phyloP scores from a whole-genome alignment of 2,329 filamentous ascomycete species.

The Blumeriella jaapii region DNA sequence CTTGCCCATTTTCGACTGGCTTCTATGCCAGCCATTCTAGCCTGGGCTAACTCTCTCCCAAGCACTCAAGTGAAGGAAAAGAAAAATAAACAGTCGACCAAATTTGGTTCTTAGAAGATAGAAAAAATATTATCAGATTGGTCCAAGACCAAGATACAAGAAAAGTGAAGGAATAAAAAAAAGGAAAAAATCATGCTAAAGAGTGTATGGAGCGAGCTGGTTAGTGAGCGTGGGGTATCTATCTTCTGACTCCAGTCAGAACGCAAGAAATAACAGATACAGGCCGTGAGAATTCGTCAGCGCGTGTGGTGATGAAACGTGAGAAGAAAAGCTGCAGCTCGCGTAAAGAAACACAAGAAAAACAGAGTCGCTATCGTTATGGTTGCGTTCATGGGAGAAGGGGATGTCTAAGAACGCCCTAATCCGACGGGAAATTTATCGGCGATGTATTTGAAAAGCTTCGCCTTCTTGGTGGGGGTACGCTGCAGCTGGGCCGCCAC shows the following conservation, averaged over 20 bases:
- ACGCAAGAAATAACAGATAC: too few relatives aligned
- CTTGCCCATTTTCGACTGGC: background rate
- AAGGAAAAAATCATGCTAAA: constrained; percentile 5
- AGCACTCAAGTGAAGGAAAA: constrained; percentile 1
- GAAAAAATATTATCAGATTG: background rate
- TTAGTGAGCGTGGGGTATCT: constrained; percentile 23
- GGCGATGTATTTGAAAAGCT: constrained; percentile 25
- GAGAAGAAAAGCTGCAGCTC: background rate
- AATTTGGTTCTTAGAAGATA: background rate
- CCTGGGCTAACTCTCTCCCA: background rate
- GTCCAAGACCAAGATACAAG: background rate
- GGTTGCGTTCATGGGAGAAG: background rate
- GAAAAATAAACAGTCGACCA: constrained; percentile 1
- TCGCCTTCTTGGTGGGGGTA: constrained; percentile 25
- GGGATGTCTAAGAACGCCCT: constrained; percentile 15
- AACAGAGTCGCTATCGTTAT: background rate
- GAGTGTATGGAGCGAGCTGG: constrained; percentile 10
- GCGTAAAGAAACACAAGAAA: constrained; percentile 1
- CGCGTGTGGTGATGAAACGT: background rate
- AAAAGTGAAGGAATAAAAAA: constrained; percentile 9
- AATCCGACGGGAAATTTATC: constrained; percentile 26
- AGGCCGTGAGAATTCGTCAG: too few relatives aligned
- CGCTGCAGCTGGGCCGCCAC: constrained; percentile 24
- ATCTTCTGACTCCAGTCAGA: background rate
- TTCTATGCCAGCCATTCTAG: background rate